Conservation (phyloP, 192 early-diverging fungal genomes). For the Podila horticola region DNA sequence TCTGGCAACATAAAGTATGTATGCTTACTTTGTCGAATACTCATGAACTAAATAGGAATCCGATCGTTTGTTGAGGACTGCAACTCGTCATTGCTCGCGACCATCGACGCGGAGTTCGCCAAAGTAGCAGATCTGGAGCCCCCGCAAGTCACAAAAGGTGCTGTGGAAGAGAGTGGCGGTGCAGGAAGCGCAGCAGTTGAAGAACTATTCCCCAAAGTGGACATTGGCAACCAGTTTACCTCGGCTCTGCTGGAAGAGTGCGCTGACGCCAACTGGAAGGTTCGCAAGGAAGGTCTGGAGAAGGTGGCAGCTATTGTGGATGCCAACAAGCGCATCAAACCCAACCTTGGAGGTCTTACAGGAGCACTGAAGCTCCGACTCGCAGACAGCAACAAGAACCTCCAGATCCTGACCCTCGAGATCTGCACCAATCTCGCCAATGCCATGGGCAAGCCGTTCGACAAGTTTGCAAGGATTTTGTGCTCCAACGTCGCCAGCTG, state of each 20-base stretch:
- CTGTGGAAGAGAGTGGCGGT: constrained; percentile 35
- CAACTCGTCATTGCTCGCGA: constrained; percentile 80
- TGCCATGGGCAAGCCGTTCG: constrained; percentile 90
- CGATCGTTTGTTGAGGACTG: constrained; percentile 88
- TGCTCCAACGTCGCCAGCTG: constrained; percentile 76
- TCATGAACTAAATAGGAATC: constrained; percentile 63
- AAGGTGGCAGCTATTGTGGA: constrained; percentile 80
- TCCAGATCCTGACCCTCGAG: constrained; percentile 84
- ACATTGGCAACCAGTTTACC: constrained; percentile 75
- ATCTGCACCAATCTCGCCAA: constrained; percentile 79
- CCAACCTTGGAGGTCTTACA: constrained; percentile 83
- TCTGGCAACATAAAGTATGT: no score
- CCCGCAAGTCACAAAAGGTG: constrained; percentile 68
- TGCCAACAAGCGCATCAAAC: constrained; percentile 85
- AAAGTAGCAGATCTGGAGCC: constrained; percentile 80
- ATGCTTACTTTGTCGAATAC: no score
- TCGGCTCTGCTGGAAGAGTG: constrained; percentile 72
- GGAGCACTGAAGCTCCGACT: constrained; percentile 85
- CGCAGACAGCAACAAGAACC: constrained; percentile 91
- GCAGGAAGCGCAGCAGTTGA: constrained; percentile 72
- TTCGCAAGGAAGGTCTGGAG: constrained; percentile 91
- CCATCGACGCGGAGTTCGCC: constrained; percentile 93
- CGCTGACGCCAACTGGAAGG: constrained; percentile 90
- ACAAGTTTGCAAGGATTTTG: constrained; percentile 76
- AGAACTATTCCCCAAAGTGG: constrained; percentile 88